These are phyloP conservation scores for Cladosporium velox DNA, from an alignment of 2,329 filamentous ascomycete species.

Conservation along the genomic window DNA sequence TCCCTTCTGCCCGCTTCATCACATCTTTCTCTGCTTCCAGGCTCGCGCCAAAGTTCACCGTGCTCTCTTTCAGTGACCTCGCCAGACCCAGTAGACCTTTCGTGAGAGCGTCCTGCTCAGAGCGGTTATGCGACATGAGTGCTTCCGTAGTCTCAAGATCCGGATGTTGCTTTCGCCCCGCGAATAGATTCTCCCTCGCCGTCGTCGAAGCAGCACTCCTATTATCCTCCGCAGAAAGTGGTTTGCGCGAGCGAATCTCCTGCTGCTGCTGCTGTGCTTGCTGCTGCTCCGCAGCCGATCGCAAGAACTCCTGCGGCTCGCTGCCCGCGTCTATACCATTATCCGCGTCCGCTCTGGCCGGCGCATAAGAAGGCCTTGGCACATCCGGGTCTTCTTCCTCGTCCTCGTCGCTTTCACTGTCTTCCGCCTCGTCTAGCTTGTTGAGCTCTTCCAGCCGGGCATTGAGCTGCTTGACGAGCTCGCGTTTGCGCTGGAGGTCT, in stretches of 20 bases:
- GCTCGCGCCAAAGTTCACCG: slow-evolving; percentile 68
- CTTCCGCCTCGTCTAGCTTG: slow-evolving; percentile 49
- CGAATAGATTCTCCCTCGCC: slow-evolving; percentile 42
- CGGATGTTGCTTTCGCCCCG: slow-evolving; percentile 28
- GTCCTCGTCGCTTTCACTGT: slow-evolving; percentile 43
- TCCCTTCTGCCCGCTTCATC: slow-evolving; percentile 68
- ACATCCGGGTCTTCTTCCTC: slow-evolving; percentile 44
- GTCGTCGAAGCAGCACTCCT: slow-evolving; percentile 36
- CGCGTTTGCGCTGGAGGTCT: slow-evolving; percentile 66
- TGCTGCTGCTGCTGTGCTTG: slow-evolving; percentile 20
- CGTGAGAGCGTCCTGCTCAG: slow-evolving; percentile 81
- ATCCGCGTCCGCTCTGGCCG: slow-evolving; percentile 38
- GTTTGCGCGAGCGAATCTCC: slow-evolving; percentile 32
- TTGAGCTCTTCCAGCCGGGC: slow-evolving; percentile 69
- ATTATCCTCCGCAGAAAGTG: slow-evolving; percentile 31
- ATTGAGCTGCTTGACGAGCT: slow-evolving; percentile 65
- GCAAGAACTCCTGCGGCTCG: slow-evolving; percentile 9
- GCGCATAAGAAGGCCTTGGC: slow-evolving; percentile 44
- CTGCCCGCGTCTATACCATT: slow-evolving; percentile 31
- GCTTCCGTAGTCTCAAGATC: slow-evolving; percentile 56
- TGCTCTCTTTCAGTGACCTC: slow-evolving; percentile 72
- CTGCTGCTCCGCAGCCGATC: slow-evolving; percentile 20
- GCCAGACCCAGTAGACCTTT: slow-evolving; percentile 81
- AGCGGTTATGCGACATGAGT: slow-evolving; percentile 72
- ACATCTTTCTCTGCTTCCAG: slow-evolving; percentile 75